These are phyloP conservation scores for Talaromyces verruculosus DNA, from an alignment of 2,329 filamentous ascomycete species.

Conservation along the genomic window DNA sequence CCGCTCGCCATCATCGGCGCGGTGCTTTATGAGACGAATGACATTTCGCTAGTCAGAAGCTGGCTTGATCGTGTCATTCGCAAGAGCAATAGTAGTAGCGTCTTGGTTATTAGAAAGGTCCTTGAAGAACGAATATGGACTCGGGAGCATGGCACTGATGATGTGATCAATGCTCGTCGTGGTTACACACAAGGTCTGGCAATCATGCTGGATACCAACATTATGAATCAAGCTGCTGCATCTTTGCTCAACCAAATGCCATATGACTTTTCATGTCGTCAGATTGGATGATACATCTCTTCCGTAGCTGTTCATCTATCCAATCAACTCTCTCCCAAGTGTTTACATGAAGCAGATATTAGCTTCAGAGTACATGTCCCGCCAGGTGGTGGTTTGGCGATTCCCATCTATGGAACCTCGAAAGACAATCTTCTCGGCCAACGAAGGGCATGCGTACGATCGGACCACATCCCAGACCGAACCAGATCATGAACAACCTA, in stretches of 20 bases:
- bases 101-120: constrained; percentile 14
- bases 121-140: constrained; percentile 16
- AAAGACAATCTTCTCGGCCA: background rate
- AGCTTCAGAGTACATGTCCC: background rate
- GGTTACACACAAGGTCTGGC: constrained; percentile 4
- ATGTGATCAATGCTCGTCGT: background rate
- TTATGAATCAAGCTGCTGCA: constrained; percentile 14
- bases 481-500: background rate
- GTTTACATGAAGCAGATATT: background rate
- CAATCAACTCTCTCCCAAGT: background rate
- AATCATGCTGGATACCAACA: constrained; percentile 12
- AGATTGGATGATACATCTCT: background rate
- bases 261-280: background rate
- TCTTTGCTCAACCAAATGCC: background rate
- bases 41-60: constrained; percentile 9
- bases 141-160: background rate
- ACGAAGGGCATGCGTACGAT: background rate
- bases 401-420: background rate
- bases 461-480: background rate
- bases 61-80: constrained; percentile 18
- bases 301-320: background rate
- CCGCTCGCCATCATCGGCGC: constrained; percentile 19
- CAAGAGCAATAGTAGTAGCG: constrained; percentile 14
- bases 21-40: constrained; percentile 7
- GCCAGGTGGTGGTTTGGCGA: background rate